Base-by-base conservation (phyloP, 139 green algal species). In the Medakamo hakoo region DNA sequence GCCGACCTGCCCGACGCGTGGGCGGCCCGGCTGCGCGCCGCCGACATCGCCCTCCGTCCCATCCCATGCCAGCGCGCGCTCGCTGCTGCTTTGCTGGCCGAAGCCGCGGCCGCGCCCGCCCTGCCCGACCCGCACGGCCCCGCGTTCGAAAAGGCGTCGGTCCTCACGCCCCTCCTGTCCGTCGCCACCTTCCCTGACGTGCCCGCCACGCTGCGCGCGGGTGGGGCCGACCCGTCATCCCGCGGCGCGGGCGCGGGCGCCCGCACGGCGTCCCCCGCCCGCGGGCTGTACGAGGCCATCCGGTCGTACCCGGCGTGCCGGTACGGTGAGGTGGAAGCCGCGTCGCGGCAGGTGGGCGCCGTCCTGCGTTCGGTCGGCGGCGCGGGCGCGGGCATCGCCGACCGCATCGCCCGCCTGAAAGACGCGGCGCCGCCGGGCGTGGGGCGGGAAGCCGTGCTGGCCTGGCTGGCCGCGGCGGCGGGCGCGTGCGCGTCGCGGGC, bases 221-320 rank as follows among this genome's bases (percentile, higher is more conserved):
- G n/a, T n/a, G n/a, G n/a, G n/a, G n/a, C n/a, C n/a, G n/a, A n/a
- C n/a, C n/a, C n/a, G n/a, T n/a, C 62, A 19, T 64, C 23, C 62
- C 57, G 58, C 62, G 30, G 27, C 68, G 68, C 21, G 30, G n/a
- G n/a, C n/a, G n/a, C n/a, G n/a, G n/a, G 40, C 40, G 40, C 16
- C 9, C 40, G 40, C 40, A 52, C 40, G 9, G 9, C 25, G 19
- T 69, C 68, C 56, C 68, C 60, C 1, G 68, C 68, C 27, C 29
- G 29, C n/a, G 25, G 48, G 4, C 64, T 62, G 30, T 73, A 69
- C 58, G 55, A 32, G 29, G 49, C 68, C 29, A 49, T 68, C 20
- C 62, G 68, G 30, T 56, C 25, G 62, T 73, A 73, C 62, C 68
- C 68, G 0, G 61, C 52, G 52, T 68, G 64, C 63, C 68, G 68